A percentile compares a stretch with the other conserved stretches of the same genome.
Conservation (phyloP, 225 moss, liverwort and hornwort species). For the Anthoceros angustus region DNA sequence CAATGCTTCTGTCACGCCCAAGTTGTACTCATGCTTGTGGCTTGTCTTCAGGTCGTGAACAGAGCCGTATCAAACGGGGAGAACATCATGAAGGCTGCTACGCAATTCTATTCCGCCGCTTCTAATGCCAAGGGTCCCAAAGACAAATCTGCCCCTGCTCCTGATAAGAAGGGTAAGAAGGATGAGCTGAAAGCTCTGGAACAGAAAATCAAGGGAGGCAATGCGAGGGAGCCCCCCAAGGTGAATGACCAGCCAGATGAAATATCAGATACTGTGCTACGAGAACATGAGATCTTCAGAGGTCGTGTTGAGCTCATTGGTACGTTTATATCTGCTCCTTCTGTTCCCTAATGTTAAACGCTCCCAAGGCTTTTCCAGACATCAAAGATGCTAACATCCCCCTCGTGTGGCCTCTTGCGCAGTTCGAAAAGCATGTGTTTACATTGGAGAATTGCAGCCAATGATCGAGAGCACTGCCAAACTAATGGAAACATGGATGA, state of each 20-base stretch:
- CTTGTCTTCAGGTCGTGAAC: slow-evolving; percentile 31
- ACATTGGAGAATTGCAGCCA: slow-evolving; percentile 56
- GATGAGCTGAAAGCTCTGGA: slow-evolving; percentile 8
- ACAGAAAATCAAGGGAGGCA: slow-evolving; percentile 8
- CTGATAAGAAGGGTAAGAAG: slow-evolving; percentile 10
- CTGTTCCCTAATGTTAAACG: background rate
- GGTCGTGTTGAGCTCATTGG: slow-evolving; percentile 66
- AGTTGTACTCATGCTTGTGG: background rate
- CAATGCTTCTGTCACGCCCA: background rate
- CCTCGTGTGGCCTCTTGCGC: slow-evolving; percentile 3
- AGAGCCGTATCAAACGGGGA: slow-evolving; percentile 44
- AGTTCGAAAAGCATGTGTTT: slow-evolving; percentile 66
- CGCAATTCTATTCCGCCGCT: slow-evolving; percentile 10
- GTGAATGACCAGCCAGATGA: slow-evolving; percentile 16
- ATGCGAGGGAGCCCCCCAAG: slow-evolving; percentile 9
- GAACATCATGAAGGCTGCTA: slow-evolving; percentile 18
- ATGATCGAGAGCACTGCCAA: slow-evolving; percentile 39
- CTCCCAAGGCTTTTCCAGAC: background rate
- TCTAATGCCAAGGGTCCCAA: slow-evolving; percentile 32
- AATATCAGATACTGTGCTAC: slow-evolving; percentile 31
- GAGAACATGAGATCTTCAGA: slow-evolving; percentile 65
- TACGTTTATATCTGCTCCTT: slow-evolving; percentile 9
- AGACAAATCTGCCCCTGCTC: slow-evolving; percentile 9
- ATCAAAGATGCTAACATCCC: background rate
- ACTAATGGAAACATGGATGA: slow-evolving; percentile 29